These are phyloP conservation scores for Monosporascus ibericus DNA, from an alignment of 2,329 filamentous ascomycete species.

Conservation along the genomic window DNA sequence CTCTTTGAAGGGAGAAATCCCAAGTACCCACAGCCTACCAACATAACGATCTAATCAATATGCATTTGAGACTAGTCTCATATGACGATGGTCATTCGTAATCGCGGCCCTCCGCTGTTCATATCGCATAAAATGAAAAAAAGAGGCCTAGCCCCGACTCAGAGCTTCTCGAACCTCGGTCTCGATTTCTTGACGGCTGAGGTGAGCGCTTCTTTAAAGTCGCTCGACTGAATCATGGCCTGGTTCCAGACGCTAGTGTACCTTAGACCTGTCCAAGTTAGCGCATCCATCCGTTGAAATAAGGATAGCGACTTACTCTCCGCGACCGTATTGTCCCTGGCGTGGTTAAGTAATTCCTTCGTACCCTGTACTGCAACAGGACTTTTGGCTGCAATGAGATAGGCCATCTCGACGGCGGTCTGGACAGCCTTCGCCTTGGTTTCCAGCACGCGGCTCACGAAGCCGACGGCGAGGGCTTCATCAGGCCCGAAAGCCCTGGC, in stretches of 20 bases:
- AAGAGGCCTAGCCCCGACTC: conserved; percentile 7
- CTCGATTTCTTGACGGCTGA: conserved; percentile 73
- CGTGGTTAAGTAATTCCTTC: conserved; percentile 31
- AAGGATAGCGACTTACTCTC: conserved; percentile 53
- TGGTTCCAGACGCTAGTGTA: conserved; percentile 89
- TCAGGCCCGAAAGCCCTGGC: conserved; percentile 63
- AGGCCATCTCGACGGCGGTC: conserved; percentile 21
- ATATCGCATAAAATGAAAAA: not conserved
- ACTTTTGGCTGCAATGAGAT: conserved; percentile 68
- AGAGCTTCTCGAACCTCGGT: conserved; percentile 82
- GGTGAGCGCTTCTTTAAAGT: conserved; percentile 68
- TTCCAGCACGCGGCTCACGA: conserved; percentile 60
- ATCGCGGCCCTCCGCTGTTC: too few species aligned
- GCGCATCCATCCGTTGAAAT: conserved; percentile 3
- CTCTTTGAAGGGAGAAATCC: too few species aligned
- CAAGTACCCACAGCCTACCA: too few species aligned
- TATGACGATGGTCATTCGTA: not conserved
- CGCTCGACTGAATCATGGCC: conserved; percentile 72
- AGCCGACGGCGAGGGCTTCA: conserved; percentile 65
- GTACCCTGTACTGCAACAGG: conserved; percentile 51
- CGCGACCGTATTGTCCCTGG: conserved; percentile 67
- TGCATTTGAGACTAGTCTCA: not conserved
- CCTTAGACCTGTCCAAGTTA: conserved; percentile 50
- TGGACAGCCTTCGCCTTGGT: conserved; percentile 28
- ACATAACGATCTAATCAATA: too few species aligned